Conservation (phyloP, 169 alveolate genomes). For the Cryptosporidium parvum region DNA sequence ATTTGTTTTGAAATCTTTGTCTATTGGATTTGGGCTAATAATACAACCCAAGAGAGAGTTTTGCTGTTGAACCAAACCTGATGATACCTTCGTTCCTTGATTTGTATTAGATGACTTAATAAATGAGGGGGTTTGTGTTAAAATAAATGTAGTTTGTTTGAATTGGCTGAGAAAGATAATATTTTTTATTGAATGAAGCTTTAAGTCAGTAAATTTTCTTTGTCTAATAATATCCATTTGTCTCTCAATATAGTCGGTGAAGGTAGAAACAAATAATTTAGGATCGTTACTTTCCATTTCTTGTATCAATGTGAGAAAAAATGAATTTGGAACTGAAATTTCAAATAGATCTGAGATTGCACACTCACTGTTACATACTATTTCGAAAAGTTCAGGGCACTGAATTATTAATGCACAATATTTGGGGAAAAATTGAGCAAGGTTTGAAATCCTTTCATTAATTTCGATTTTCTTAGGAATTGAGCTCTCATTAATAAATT, state of each 20-base stretch:
- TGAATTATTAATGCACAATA: slow-evolving; percentile 69
- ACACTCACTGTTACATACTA: background rate
- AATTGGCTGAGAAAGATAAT: slow-evolving; percentile 60
- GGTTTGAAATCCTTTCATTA: background rate
- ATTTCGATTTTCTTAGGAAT: slow-evolving; percentile 9
- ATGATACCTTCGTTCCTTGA: background rate
- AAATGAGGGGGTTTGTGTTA: slow-evolving; percentile 30
- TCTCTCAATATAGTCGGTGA: slow-evolving; percentile 26
- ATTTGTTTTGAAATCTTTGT: slow-evolving; percentile 78
- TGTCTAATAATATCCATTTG: background rate
- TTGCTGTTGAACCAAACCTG: slow-evolving; percentile 42
- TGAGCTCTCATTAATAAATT: slow-evolving; percentile 33
- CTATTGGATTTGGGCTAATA: slow-evolving; percentile 79
- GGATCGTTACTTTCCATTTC: slow-evolving; percentile 62
- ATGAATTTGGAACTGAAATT: slow-evolving; percentile 15
- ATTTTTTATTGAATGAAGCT: slow-evolving; percentile 1
- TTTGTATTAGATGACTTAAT: background rate
- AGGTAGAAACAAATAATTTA: background rate
- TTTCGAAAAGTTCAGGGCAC: slow-evolving; percentile 72
- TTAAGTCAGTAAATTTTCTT: slow-evolving; percentile 39
- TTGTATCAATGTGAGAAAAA: background rate
- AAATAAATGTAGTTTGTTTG: slow-evolving; percentile 21
- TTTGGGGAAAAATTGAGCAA: slow-evolving; percentile 29
- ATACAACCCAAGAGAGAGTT: slow-evolving; percentile 64
- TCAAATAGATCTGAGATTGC: slow-evolving; percentile 49